phyloP scores from a whole-genome alignment of 371 early-diverging fungal species.

The Basidiobolus heterosporus region DNA sequence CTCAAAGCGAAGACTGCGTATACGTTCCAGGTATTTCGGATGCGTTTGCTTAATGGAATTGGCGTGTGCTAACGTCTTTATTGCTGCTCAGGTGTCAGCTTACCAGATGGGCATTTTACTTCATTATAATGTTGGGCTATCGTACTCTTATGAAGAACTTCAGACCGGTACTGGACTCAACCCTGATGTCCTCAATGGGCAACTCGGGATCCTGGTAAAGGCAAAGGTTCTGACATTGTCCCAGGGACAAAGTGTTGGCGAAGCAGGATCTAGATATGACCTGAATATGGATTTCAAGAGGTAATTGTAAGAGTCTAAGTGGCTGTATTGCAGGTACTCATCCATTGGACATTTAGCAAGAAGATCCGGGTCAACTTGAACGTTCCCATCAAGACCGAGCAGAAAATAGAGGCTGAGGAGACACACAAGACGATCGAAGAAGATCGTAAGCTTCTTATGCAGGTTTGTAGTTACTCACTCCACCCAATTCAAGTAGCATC shows the following conservation, averaged over 20 bases:
- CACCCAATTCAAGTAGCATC: not conserved
- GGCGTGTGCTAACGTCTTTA: not conserved
- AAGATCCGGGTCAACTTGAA: constrained; percentile 74
- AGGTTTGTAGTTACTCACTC: constrained; percentile 24
- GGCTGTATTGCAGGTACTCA: not conserved
- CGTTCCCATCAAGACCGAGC: constrained; percentile 61
- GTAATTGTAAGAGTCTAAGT: constrained; percentile 9
- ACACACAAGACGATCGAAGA: constrained; percentile 76
- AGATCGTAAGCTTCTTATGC: constrained; percentile 77
- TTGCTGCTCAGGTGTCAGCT: constrained; percentile 34
- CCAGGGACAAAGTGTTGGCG: constrained; percentile 31
- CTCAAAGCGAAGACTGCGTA: constrained; percentile 51
- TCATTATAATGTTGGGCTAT: constrained; percentile 53
- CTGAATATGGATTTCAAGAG: constrained; percentile 76
- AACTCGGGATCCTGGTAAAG: constrained; percentile 60
- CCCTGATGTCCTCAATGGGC: constrained; percentile 43
- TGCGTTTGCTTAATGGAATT: too few species aligned
- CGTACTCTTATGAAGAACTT: constrained; percentile 47
- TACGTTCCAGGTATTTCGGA: constrained; percentile 36
- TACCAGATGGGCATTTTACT: constrained; percentile 83
- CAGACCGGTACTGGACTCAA: constrained; percentile 47
- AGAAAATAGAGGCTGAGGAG: constrained; percentile 71
- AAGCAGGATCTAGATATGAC: constrained; percentile 30
- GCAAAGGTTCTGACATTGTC: constrained; percentile 50
- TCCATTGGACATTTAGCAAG: constrained; percentile 39